Conservation (phyloP, 495 filamentous ascomycete genomes). For the Daldinia grandis region DNA sequence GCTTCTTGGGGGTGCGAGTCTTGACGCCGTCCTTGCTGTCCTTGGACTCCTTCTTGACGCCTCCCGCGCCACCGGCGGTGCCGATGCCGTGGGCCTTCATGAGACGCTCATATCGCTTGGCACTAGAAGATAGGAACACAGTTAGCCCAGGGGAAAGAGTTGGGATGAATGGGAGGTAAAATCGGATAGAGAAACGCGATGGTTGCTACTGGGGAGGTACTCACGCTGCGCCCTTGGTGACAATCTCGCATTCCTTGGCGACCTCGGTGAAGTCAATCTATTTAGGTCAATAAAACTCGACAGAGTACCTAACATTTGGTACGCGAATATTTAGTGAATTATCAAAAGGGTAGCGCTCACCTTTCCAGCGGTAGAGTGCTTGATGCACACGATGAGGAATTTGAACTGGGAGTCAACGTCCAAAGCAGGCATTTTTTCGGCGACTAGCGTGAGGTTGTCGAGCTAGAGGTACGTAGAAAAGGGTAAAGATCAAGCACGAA, state of each 20-base stretch:
- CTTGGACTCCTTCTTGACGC: slow-evolving; percentile 44
- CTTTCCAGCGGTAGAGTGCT: slow-evolving; percentile 63
- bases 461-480: neutral
- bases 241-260: slow-evolving; percentile 68
- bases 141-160: neutral
- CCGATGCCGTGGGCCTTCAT: slow-evolving; percentile 64
- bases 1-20: slow-evolving; percentile 50
- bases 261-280: slow-evolving; percentile 70
- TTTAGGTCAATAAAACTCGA: slow-evolving; percentile 23
- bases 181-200: neutral
- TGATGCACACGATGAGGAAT: slow-evolving; percentile 72
- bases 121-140: slow-evolving; percentile 47
- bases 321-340: neutral
- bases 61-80: slow-evolving; percentile 13
- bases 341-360: slow-evolving; percentile 48
- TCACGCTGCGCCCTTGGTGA: slow-evolving; percentile 73
- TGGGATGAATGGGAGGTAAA: neutral
- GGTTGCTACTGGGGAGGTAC: slow-evolving; percentile 41
- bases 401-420: slow-evolving; percentile 65
- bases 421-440: slow-evolving; percentile 56
- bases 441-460: neutral
- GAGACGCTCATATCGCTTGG: slow-evolving; percentile 72
- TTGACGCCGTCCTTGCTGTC: slow-evolving; percentile 37
- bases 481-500: neutral
- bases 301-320: no score